These are phyloP conservation scores for Cladosporium cucumerinum DNA, from an alignment of 2,329 filamentous ascomycete species.

Conservation along the genomic window DNA sequence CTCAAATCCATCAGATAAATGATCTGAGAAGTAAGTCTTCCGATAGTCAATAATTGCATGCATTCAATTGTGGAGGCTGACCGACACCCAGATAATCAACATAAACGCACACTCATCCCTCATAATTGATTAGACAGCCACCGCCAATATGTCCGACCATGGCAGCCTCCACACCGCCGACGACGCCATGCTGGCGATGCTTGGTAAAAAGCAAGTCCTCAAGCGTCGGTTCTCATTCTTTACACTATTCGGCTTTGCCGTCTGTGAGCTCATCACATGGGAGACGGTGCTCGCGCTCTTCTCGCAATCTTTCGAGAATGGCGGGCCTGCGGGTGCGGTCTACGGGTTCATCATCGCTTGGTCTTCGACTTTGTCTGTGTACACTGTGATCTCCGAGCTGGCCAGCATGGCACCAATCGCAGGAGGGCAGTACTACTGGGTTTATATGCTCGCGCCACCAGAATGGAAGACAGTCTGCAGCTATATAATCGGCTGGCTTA, in stretches of 20 bases:
- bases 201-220: constrained; percentile 47
- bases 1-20: constrained; percentile 32
- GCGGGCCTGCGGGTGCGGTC: constrained; percentile 48
- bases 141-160: constrained; percentile 6
- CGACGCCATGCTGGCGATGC: constrained; percentile 38
- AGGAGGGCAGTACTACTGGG: constrained; percentile 47
- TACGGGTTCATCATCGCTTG: constrained; percentile 54
- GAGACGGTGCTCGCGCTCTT: constrained; percentile 46
- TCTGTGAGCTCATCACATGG: constrained; percentile 47
- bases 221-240: constrained; percentile 43
- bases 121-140: background rate
- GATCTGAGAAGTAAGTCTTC: background rate
- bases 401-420: constrained; percentile 48
- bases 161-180: constrained; percentile 27
- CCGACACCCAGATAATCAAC: background rate
- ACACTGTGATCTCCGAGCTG: constrained; percentile 47
- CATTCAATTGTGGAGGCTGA: background rate
- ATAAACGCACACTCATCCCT: background rate
- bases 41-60: background rate
- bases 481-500: constrained; percentile 46
- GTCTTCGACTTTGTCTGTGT: constrained; percentile 47
- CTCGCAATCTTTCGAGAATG: constrained; percentile 42
- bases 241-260: constrained; percentile 44
- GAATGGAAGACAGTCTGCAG: constrained; percentile 41
- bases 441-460: constrained; percentile 44